Evolutionary conservation across 106 monocot genomes (phyloP), one percentile per base, ranked within the genome.

Genomic region (Platanthera zijinensis): DNA sequence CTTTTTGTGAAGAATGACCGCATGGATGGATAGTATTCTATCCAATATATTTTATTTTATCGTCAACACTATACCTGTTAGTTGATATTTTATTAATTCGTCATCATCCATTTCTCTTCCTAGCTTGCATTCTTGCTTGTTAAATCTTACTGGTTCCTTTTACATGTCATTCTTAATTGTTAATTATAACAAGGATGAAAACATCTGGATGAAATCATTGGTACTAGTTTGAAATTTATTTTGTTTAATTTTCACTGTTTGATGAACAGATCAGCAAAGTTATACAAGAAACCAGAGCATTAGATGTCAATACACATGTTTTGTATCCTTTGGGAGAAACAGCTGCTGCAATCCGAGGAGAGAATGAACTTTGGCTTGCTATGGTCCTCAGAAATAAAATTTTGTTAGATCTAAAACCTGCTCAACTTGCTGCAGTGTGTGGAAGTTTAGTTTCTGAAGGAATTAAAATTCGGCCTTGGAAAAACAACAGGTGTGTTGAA

Each of bases 341-440:
- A 74, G 96, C 96, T 64, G 88, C 93, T 62, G 89, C 93, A 59
- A 87, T 96, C 59, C 78, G 96, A 72, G 93, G 96, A 74, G 96
- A 93, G 85, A 96, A 96, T 82, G 96, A 96, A 66, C 87, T 96
- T 10, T 96, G 96, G 96, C 83, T 96, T 52, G 96, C 96, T 15
- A 93, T 96, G 90, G 90, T 96, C 14, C 85, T 96, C 54, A 83
- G 93, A 76, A 96, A 91, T 80, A 92, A 96, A 83, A 54, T 93
- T 21, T 82, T 93, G 28, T 56, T 87, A 64, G 83, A 93, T 76
- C 84, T 96, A 12, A 96, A 96, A 62, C 96, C 96, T 52, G 82
- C 93, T 69, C 93, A 96, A 77, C 90, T 96, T 84, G 96, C 96
- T 73, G 89, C 93, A 80, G 85, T 93, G 48, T 89, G 88, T 82